Percentiles rank a stretch among this genome's conserved stretches.
These are phyloP conservation scores for Apiospora saccharicola DNA, from an alignment of 2,329 filamentous ascomycete species.

Conservation along the genomic window DNA sequence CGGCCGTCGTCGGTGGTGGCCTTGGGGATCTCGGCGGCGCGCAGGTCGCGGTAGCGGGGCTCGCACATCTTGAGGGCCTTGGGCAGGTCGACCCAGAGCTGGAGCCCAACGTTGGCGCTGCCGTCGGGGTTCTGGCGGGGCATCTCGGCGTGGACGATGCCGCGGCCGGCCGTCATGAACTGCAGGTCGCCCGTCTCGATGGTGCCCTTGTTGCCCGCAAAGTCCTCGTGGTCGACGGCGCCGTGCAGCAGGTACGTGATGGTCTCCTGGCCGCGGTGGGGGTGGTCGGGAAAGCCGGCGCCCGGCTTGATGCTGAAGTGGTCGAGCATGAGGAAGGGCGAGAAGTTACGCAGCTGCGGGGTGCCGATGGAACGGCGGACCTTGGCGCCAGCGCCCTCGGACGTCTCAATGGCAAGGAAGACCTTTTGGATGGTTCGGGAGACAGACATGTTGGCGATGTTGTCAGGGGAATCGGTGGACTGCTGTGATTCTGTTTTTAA, in stretches of 20 bases:
- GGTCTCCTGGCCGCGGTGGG: constrained; percentile 81
- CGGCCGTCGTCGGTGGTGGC: constrained; percentile 75
- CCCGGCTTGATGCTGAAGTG: constrained; percentile 84
- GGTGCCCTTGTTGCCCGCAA: constrained; percentile 67
- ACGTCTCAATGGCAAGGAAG: constrained; percentile 84
- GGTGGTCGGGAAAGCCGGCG: constrained; percentile 90
- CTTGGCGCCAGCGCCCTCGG: constrained; percentile 86
- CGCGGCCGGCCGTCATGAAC: constrained; percentile 94
- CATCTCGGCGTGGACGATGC: constrained; percentile 97
- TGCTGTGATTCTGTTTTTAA: constrained; percentile 24
- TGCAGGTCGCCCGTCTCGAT: constrained; percentile 90
- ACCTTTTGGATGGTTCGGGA: constrained; percentile 81
- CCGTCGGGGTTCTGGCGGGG: constrained; percentile 80
- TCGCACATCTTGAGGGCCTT: constrained; percentile 84
- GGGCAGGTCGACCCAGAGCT: constrained; percentile 95
- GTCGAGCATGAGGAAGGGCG: constrained; percentile 95
- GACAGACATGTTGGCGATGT: constrained; percentile 64
- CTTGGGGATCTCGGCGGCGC: constrained; percentile 78
- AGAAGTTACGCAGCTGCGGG: constrained; percentile 81
- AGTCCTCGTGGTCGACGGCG: constrained; percentile 51
- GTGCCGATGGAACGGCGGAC: constrained; percentile 91
- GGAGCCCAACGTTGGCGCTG: constrained; percentile 82
- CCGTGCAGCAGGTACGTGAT: constrained; percentile 85
- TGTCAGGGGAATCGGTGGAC: background rate
- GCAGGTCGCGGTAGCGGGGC: constrained; percentile 88